phyloP scores from a whole-genome alignment of 257 asterid genomes.

The Penstemon eatonii region DNA sequence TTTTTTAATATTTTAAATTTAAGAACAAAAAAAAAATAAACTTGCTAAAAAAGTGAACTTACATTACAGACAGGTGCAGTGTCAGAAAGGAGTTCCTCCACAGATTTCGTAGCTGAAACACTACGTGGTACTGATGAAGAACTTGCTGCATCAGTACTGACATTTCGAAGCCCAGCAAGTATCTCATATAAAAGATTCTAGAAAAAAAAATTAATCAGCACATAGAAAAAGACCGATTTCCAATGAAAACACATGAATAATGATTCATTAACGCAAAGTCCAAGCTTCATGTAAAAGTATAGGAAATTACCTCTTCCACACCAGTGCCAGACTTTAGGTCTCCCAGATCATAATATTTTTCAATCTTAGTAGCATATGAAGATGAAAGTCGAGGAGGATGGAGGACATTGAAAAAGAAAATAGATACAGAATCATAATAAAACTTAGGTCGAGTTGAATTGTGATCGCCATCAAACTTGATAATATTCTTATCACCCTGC shows the following conservation, averaged over 20 bases:
- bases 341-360: constrained; percentile 74
- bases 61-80: constrained; percentile 61
- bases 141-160: constrained; percentile 62
- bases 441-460: constrained; percentile 94
- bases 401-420: constrained; percentile 85
- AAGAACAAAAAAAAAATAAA: constrained; percentile 5
- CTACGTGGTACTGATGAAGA: constrained; percentile 77
- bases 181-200: constrained; percentile 81
- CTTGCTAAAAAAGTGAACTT: constrained; percentile 14
- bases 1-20: too few species aligned
- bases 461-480: constrained; percentile 97
- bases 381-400: constrained; percentile 79
- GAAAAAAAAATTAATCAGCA: constrained; percentile 30
- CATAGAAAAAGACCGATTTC: constrained; percentile 8
- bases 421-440: constrained; percentile 84
- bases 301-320: constrained; percentile 64
- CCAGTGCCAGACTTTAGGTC: constrained; percentile 60
- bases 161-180: constrained; percentile 75
- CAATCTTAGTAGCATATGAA: constrained; percentile 48
- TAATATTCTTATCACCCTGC: constrained; percentile 94
- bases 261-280: constrained; percentile 14
- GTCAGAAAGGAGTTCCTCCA: constrained; percentile 71
- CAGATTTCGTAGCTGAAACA: constrained; percentile 59
- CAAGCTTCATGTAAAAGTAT: background rate
- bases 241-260: background rate